Evolutionary conservation across 2,329 filamentous ascomycete genomes (phyloP), one percentile per base, ranked within the genome.

Genomic region (Trichoderma atroviride): DNA sequence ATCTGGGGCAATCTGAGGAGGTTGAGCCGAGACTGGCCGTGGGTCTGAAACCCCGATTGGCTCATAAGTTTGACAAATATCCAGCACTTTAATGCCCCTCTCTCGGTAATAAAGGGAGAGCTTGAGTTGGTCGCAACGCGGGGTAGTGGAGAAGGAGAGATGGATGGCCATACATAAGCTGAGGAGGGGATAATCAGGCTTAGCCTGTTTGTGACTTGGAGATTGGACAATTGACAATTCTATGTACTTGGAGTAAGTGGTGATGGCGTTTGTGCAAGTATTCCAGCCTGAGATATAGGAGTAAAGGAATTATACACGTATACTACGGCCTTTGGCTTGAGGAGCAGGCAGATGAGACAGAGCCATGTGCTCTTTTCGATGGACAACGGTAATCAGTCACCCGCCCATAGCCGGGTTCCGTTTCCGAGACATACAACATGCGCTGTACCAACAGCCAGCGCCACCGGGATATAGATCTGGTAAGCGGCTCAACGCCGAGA

Each of bases 11-110:
- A 59, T 67, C 64, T 33, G 64, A n/a, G 5, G 5, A 67, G 22
- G 19, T 57, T 69, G 58, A 63, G 68, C 68, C 68, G 68, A 35
- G 61, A 33, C 68, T 69, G 61, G 68, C 68, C 68, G 67, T 6
- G 10, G 40, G n/a, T 24, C 4, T 35, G 53, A 59, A 58, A 40
- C 57, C 66, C 66, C 66, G 47, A 68, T 67, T 67, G 53, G 64
- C 40, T 29, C 29, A 59, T 67, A 58, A 27, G 37, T 4, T 22
- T 22, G 62, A 43, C 31, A 33, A 40, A 43, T 9, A n/a, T 60
- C 14, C 24, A 60, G 37, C 58, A 31, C 27, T 64, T 64, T 56
- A 40, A 43, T 53, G 66, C 66, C 66, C 47, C 58, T 63, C 58
- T 63, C 66, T 55, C 33, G 50, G 61, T 43, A 64, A 35, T 27